Evolutionary conservation across 2,329 filamentous ascomycete genomes (phyloP), one percentile per base, ranked within the genome.

Genomic region (Diaporthe sp.): DNA sequence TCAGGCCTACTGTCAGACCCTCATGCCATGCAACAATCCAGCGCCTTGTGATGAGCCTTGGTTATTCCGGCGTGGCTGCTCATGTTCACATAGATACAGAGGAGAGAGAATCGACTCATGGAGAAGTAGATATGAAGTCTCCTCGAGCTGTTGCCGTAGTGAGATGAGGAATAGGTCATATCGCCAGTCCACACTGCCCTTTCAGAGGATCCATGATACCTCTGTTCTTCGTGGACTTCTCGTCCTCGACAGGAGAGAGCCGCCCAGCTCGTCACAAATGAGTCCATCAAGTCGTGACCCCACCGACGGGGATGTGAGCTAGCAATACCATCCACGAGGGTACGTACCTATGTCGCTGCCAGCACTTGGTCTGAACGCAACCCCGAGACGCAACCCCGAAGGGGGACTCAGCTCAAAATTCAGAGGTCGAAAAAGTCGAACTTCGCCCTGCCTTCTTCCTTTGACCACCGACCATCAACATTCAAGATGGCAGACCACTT

Each of bases 401-500:
- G 42, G 46, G 19, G 22, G 22, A 17, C 22, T 25, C 44, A 25
- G 31, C 34, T 19, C 2, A 28, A 39, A 28, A 28, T n/a, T n/a
- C 34, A 53, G 46, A 31, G 49, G 5, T 39, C 61, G 34, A 55
- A 69, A 28, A 55, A 55, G 19, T 55, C n/a, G 5, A 28, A 42
- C 8, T 69, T 22, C 6, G 15, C 46, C 22, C 5, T 28, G 6
- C 46, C 37, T 42, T 42, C 65, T 42, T 69, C 19, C 49, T 34
- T 34, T 53, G n/a, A 53, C 46, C 65, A 69, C 2, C 49, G 10
- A 39, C 62, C 62, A 67, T 37, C 44, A 28, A 51, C 31, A 69
- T 8, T 15, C 22, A 69, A 22, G 46, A 69, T 69, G 65, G 34
- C 22, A 8, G 4, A 22, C 22, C 4, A 39, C 17, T 12, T 19